Evolutionary conservation across 2,329 filamentous ascomycete species (phyloP), one percentile per base, ranked within the genome.

Genomic region (Claviceps maximensis): DNA sequence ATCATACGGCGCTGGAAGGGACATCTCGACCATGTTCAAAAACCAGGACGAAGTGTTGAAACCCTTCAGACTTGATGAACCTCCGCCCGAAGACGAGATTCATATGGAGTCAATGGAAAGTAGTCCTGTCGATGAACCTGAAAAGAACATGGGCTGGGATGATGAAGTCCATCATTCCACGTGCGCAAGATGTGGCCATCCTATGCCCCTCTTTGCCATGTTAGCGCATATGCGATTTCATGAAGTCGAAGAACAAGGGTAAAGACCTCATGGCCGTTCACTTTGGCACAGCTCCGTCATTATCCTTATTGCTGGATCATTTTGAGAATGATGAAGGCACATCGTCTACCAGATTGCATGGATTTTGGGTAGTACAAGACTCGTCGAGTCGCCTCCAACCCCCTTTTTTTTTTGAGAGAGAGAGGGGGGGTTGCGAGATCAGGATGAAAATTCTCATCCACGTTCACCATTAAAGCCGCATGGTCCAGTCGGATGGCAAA

Each of bases 1-100:
- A 41, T 69, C 74, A 54, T 69, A 71, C 10, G 78, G 76, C 31
- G 73, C 70, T n/a, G 87, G 87, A 1, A 76, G 86, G 57, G 83
- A 95, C 61, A 95, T 96, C 58, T 77, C 78, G 1, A 78, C 74
- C 61, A 94, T 96, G 89, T 94, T 96, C 65, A 81, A 74, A 61
- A 76, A 74, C 52, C 89, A 94, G 63, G 83, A 87, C 49, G 76
- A 80, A 46, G 77, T 82, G 31, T 69, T 89, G 52, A 80, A 76
- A 55, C 81, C 86, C 49, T 90, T 84, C 71, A 82, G 71, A 50
- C 73, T 82, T 1, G 55, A 47, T 15, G 46, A n/a, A n/a, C n/a
- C 56, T n/a, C 74, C 77, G 47, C 62, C 53, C 6, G 56, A 59
- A 49, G 55, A 55, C 8, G 55, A 59, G n/a, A 51, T 56, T 3